These are phyloP conservation scores for Extremus antarcticus DNA, from an alignment of 495 filamentous ascomycete genomes.

Conservation along the genomic window DNA sequence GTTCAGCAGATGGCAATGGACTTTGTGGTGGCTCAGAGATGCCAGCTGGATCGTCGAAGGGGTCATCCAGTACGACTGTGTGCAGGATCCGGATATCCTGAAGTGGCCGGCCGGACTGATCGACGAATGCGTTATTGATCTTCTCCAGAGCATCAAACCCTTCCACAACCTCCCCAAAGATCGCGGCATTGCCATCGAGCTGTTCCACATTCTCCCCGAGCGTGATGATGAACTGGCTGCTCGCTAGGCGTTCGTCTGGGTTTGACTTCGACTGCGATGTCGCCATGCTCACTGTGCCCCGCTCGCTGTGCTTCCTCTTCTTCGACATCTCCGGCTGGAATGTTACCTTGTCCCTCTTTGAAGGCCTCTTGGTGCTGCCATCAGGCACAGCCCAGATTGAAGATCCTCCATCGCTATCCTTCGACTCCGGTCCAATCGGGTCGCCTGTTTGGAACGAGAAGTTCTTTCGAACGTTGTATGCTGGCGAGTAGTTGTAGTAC, in stretches of 20 bases:
- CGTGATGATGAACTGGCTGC: constrained; percentile 85
- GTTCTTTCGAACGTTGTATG: constrained; percentile 77
- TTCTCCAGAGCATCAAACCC: constrained; percentile 87
- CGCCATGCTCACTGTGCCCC: constrained; percentile 90
- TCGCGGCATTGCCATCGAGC: constrained; percentile 80
- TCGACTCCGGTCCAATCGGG: constrained; percentile 71
- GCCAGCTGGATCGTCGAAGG: constrained; percentile 66
- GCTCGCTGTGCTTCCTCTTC: constrained; percentile 73
- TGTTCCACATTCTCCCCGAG: constrained; percentile 78
- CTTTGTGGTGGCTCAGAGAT: constrained; percentile 65
- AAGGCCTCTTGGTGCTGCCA: constrained; percentile 34
- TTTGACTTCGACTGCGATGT: constrained; percentile 66
- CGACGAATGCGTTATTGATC: constrained; percentile 80
- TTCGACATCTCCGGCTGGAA: constrained; percentile 74
- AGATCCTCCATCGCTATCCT: constrained; percentile 77
- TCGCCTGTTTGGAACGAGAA: constrained; percentile 95
- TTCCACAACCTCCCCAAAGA: constrained; percentile 89
- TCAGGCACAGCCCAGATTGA: constrained; percentile 81
- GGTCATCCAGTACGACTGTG: constrained; percentile 80
- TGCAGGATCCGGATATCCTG: constrained; percentile 90
- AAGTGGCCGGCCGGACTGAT: constrained; percentile 64
- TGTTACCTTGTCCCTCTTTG: constrained; percentile 46
- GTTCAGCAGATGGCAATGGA: constrained; percentile 71
- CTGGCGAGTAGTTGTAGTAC: constrained; percentile 92
- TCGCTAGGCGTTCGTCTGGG: constrained; percentile 68